Conservation (phyloP, 139 green algal species). For the Tetradesmus lagerheimii region DNA sequence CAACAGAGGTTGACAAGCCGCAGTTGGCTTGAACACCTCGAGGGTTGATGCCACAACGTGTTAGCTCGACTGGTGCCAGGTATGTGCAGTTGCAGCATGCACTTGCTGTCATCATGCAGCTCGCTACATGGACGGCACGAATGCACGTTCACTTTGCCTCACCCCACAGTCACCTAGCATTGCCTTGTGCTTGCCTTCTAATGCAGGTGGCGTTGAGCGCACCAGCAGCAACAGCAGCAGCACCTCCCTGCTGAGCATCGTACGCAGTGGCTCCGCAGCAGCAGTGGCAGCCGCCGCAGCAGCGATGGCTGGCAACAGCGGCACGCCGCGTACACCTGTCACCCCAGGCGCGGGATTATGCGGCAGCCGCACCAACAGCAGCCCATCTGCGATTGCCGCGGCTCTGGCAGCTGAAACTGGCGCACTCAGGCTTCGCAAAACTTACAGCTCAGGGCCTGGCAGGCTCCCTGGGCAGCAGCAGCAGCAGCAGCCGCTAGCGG, state of each 20-base stretch:
- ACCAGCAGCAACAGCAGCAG: conserved; percentile 14
- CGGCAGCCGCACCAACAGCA: background rate
- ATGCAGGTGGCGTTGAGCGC: background rate
- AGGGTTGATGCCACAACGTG: too few relatives aligned
- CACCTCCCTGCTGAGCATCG: background rate
- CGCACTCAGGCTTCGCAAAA: background rate
- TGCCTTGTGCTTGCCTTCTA: background rate
- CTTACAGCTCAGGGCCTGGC: background rate
- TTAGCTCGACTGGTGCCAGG: too few relatives aligned
- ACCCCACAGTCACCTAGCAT: background rate
- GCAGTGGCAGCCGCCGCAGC: background rate
- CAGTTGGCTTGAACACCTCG: too few relatives aligned
- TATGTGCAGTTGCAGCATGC: too few relatives aligned
- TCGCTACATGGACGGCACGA: too few relatives aligned
- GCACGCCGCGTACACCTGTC: background rate
- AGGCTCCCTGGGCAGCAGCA: background rate
- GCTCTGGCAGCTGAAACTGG: background rate
- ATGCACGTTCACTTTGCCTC: background rate
- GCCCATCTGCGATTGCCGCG: background rate
- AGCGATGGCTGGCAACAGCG: background rate
- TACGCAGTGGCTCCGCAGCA: background rate
- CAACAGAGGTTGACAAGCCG: background rate
- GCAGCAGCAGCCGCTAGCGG: background rate
- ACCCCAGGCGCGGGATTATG: background rate
- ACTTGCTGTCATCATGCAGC: too few relatives aligned